Evolutionary conservation across 495 filamentous ascomycete genomes (phyloP).

Genomic region (Rhypophila decipiens): DNA sequence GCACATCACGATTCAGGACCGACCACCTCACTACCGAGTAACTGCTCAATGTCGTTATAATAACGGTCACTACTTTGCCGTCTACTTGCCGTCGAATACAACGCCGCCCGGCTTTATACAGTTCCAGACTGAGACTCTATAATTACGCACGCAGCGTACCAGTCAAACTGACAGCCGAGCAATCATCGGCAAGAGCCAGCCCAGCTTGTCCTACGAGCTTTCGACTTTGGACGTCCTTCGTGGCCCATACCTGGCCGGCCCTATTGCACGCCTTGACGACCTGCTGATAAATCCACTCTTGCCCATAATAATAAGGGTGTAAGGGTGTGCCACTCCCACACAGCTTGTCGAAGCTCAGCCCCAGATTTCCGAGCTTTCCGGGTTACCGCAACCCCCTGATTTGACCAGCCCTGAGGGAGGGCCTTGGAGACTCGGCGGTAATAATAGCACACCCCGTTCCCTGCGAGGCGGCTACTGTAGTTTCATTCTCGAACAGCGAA

Average conservation of each 20-base stretch:
- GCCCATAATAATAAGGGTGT: too few relatives aligned
- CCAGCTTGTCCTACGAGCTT: not conserved
- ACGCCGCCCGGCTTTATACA: not conserved
- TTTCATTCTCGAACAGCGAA: conserved; percentile 2
- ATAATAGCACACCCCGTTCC: conserved; percentile 16
- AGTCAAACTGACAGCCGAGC: too few relatives aligned
- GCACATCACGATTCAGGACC: too few relatives aligned
- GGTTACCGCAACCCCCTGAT: conserved; percentile 14
- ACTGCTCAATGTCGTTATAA: too few relatives aligned
- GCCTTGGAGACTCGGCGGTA: conserved; percentile 14
- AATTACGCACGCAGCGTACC: too few relatives aligned
- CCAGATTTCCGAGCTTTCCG: conserved; percentile 14
- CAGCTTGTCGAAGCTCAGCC: conserved; percentile 15
- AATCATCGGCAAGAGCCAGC: too few relatives aligned
- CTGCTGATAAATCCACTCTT: conserved; percentile 2
- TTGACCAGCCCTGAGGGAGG: conserved; percentile 7
- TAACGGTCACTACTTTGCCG: too few relatives aligned
- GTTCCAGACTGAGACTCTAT: too few relatives aligned
- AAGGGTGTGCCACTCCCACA: not conserved
- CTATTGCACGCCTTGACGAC: not conserved
- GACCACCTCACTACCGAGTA: too few relatives aligned
- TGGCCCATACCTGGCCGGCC: not conserved
- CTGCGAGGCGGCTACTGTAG: conserved; percentile 17
- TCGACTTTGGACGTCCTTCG: not conserved
- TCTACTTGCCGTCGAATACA: not conserved